These are phyloP conservation scores for Hortaea werneckii DNA, from an alignment of 2,329 filamentous ascomycete genomes.

Conservation along the genomic window DNA sequence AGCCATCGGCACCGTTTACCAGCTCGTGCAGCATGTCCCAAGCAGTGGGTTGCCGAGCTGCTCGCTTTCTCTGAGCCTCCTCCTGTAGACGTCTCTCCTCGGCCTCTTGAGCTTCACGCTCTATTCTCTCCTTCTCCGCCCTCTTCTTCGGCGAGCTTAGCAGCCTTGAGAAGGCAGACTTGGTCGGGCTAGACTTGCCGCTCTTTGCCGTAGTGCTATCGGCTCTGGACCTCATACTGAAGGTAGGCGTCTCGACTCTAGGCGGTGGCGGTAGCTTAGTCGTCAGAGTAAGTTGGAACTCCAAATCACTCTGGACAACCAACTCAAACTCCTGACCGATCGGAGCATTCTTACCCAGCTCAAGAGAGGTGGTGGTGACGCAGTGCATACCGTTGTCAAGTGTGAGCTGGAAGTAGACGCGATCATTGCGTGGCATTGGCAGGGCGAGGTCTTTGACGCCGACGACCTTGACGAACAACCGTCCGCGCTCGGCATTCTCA, in stretches of 20 bases:
- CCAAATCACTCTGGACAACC: slow-evolving; percentile 92
- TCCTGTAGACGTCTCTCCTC: slow-evolving; percentile 31
- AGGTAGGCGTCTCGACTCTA: slow-evolving; percentile 27
- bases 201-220: slow-evolving; percentile 60
- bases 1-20: slow-evolving; percentile 76
- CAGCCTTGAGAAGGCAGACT: slow-evolving; percentile 74
- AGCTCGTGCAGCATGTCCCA: slow-evolving; percentile 83
- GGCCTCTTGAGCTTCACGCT: slow-evolving; percentile 69
- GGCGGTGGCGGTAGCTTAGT: slow-evolving; percentile 65
- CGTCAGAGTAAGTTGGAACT: slow-evolving; percentile 94
- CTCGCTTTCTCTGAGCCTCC: slow-evolving; percentile 43
- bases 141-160: slow-evolving; percentile 94
- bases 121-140: slow-evolving; percentile 79
- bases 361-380: slow-evolving; percentile 91
- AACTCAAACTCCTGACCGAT: slow-evolving; percentile 98
- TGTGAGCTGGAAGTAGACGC: slow-evolving; percentile 88
- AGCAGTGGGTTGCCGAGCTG: slow-evolving; percentile 53
- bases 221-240: slow-evolving; percentile 17
- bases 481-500: slow-evolving; percentile 76
- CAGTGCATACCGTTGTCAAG: slow-evolving; percentile 98
- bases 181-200: slow-evolving; percentile 52
- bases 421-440: slow-evolving; percentile 79
- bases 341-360: slow-evolving; percentile 80
- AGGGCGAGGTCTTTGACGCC: slow-evolving; percentile 92
- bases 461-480: slow-evolving; percentile 97